phyloP scores from a whole-genome alignment of 2,329 filamentous ascomycete genomes.

The Stemphylium vesicarium region DNA sequence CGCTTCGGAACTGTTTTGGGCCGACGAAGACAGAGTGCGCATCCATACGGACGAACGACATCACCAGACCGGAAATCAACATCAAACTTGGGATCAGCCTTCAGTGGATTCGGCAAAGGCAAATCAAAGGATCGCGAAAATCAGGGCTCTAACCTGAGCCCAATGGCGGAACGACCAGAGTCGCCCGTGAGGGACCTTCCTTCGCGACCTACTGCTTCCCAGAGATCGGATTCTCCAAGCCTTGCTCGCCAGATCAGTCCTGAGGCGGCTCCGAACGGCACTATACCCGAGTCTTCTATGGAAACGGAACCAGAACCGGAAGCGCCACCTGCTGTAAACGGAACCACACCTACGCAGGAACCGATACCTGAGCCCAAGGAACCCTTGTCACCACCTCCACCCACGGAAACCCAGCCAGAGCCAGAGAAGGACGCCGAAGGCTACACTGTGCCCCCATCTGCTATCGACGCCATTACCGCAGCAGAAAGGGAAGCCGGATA shows the following conservation, averaged over 20 bases:
- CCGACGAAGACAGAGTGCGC: constrained; percentile 47
- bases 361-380: constrained; percentile 48
- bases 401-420: constrained; percentile 35
- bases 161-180: constrained; percentile 39
- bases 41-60: constrained; percentile 46
- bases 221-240: constrained; percentile 44
- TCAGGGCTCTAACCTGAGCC: constrained; percentile 45
- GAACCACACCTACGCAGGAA: constrained; percentile 34
- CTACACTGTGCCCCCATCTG: constrained; percentile 74
- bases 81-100: constrained; percentile 62
- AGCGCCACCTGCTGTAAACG: constrained; percentile 35
- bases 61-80: constrained; percentile 61
- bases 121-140: constrained; percentile 68
- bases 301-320: constrained; percentile 28
- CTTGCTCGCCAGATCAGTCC: constrained; percentile 34
- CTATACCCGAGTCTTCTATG: constrained; percentile 26
- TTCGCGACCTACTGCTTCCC: constrained; percentile 36
- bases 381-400: constrained; percentile 39
- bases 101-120: constrained; percentile 68
- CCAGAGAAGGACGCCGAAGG: constrained; percentile 73
- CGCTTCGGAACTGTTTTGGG: constrained; percentile 51
- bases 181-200: constrained; percentile 43
- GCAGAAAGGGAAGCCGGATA: constrained; percentile 69
- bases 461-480: constrained; percentile 66
- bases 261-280: constrained; percentile 43